phyloP scores from a whole-genome alignment of 495 filamentous ascomycete genomes.

The Xylaria cubensis region DNA sequence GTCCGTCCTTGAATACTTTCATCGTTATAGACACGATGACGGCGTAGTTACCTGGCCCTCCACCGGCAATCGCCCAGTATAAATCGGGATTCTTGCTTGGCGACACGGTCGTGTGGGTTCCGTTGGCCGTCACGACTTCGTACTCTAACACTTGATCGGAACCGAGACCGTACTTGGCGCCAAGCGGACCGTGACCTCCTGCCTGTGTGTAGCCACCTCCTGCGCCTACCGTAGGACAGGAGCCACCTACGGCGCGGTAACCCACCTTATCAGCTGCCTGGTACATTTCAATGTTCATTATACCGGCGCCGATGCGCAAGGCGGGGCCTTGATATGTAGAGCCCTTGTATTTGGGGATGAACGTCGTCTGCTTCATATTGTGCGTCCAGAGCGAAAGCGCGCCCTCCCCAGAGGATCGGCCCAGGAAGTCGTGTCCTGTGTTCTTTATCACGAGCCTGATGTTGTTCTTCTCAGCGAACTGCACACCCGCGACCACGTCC shows the following conservation, averaged over 20 bases:
- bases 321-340: constrained; percentile 50
- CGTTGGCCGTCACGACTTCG: too few species aligned
- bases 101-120: too few species aligned
- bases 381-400: constrained; percentile 65
- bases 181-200: constrained; percentile 26
- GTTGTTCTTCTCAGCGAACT: constrained; percentile 49
- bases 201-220: constrained; percentile 48
- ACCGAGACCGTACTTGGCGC: too few species aligned
- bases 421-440: constrained; percentile 50
- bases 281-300: constrained; percentile 56
- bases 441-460: constrained; percentile 49
- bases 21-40: too few species aligned
- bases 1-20: too few species aligned
- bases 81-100: too few species aligned
- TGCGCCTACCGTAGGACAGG: constrained; percentile 27
- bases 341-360: constrained; percentile 41
- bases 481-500: constrained; percentile 48
- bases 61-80: too few species aligned
- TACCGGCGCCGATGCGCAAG: constrained; percentile 60
- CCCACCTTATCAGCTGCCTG: neutral
- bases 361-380: constrained; percentile 54
- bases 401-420: constrained; percentile 55
- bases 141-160: too few species aligned
- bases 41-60: too few species aligned
- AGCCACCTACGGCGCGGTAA: constrained; percentile 31